Percentiles rank a stretch among this genome's conserved stretches.
phyloP scores from a whole-genome alignment of 2,329 filamentous ascomycete species.

The Cryoendolithus antarcticus region DNA sequence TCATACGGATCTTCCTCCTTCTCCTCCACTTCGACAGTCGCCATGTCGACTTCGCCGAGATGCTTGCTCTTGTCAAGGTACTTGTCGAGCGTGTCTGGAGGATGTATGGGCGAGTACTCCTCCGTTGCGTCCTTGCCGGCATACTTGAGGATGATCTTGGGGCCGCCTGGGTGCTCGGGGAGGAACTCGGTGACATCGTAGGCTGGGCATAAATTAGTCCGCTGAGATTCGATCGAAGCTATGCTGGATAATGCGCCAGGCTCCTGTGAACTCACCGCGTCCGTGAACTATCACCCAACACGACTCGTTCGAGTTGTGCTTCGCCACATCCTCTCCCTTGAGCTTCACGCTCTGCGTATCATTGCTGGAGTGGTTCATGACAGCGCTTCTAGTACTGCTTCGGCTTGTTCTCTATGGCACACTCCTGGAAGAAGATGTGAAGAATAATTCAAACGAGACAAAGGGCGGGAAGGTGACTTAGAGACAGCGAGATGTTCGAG shows the following conservation, averaged over 20 bases:
- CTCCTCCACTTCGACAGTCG: slow-evolving; percentile 56
- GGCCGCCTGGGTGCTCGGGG: slow-evolving; percentile 79
- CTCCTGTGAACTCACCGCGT: slow-evolving; percentile 35
- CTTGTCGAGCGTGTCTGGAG: slow-evolving; percentile 71
- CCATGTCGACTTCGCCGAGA: slow-evolving; percentile 80
- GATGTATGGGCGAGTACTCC: slow-evolving; percentile 81
- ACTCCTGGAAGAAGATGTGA: no score
- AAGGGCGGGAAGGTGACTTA: no score
- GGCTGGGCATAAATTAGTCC: slow-evolving; percentile 5
- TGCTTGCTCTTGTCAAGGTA: slow-evolving; percentile 79
- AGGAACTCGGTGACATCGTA: slow-evolving; percentile 60
- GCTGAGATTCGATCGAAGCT: no score
- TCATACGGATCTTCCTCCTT: slow-evolving; percentile 59
- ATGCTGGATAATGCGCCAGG: slow-evolving; percentile 23
- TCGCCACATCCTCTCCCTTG: slow-evolving; percentile 44
- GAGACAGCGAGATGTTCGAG: no score
- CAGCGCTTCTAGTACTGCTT: slow-evolving; percentile 7
- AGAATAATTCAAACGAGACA: no score
- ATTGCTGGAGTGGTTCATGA: slow-evolving; percentile 33
- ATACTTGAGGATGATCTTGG: slow-evolving; percentile 93
- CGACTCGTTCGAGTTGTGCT: slow-evolving; percentile 70
- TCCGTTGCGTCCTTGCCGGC: slow-evolving; percentile 89
- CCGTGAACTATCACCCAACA: slow-evolving; percentile 90
- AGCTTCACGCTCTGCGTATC: slow-evolving; percentile 31
- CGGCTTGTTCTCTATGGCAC: no score